Percentiles rank a stretch among this genome's conserved stretches.
Evolutionary conservation across 495 filamentous ascomycete genomes (phyloP).

Genomic region (Neurospora sp.): DNA sequence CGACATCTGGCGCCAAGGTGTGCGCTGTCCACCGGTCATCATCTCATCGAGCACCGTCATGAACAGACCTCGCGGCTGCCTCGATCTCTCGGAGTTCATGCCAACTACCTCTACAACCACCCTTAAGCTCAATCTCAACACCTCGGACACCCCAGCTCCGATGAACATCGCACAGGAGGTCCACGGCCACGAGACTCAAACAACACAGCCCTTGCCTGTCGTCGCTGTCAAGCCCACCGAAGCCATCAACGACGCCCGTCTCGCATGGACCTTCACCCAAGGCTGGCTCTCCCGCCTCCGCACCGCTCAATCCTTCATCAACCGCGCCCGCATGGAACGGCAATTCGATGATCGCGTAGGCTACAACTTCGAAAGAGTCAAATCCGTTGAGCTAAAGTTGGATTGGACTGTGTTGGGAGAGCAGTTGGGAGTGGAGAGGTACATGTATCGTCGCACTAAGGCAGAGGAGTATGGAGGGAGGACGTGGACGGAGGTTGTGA

Average conservation of each 20-base stretch:
- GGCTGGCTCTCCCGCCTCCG: slow-evolving; percentile 15
- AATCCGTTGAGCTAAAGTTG: background rate
- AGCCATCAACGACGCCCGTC: slow-evolving; percentile 2
- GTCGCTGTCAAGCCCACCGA: background rate
- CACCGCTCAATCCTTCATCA: slow-evolving; percentile 7
- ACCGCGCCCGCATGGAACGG: slow-evolving; percentile 13
- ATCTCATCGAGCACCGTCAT: background rate
- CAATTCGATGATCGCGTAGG: background rate
- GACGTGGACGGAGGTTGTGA: background rate
- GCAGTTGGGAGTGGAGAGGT: background rate
- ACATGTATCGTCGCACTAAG: background rate
- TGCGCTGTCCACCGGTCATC: background rate
- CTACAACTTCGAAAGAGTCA: background rate
- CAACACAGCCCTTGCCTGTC: no score
- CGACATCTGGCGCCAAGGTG: background rate
- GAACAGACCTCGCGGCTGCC: background rate
- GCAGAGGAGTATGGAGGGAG: background rate
- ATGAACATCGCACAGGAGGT: no score
- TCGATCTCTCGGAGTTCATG: background rate
- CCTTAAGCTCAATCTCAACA: no score
- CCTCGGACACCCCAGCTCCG: no score
- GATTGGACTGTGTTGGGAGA: background rate
- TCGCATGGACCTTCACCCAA: slow-evolving; percentile 15
- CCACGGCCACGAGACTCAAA: no score
- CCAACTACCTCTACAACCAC: no score